Percentiles rank a stretch among this genome's conserved stretches.
Conservation (phyloP, 331 rosid species). For the Erythrophleum ivorense region DNA sequence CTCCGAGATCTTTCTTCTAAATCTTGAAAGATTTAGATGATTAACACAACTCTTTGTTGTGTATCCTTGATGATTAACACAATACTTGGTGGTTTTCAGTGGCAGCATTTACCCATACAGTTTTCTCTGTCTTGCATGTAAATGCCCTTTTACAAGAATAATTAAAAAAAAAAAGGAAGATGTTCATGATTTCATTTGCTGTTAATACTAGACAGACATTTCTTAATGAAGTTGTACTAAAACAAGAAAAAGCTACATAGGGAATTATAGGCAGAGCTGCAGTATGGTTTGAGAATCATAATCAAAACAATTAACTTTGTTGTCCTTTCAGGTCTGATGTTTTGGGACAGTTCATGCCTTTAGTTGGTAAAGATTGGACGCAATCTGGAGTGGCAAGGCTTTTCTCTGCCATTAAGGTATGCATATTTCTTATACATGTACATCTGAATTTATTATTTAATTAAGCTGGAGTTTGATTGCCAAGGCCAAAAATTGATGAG, state of each 20-base stretch:
- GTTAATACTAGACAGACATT: slow-evolving; percentile 17
- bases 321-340: slow-evolving; percentile 81
- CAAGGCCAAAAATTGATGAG: slow-evolving; percentile 12
- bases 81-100: background rate
- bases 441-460: slow-evolving; percentile 27
- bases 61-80: background rate
- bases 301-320: slow-evolving; percentile 17
- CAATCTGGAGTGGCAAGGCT: slow-evolving; percentile 98
- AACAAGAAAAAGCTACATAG: background rate
- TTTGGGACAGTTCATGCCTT: slow-evolving; percentile 98
- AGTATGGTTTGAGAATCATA: slow-evolving; percentile 25
- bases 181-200: slow-evolving; percentile 28
- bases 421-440: slow-evolving; percentile 12
- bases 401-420: slow-evolving; percentile 91
- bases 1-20: background rate
- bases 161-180: background rate
- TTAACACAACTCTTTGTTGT: background rate
- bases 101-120: slow-evolving; percentile 9
- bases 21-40: background rate
- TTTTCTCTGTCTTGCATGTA: background rate
- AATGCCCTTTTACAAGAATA: background rate
- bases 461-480: slow-evolving; percentile 24
- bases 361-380: slow-evolving; percentile 96
- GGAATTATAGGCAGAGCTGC: slow-evolving; percentile 22
- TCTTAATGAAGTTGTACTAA: slow-evolving; percentile 8